Percentiles rank a stretch among this genome's conserved stretches.
These are phyloP conservation scores for Telfairia occidentalis DNA, from an alignment of 331 rosid genomes.

Conservation along the genomic window DNA sequence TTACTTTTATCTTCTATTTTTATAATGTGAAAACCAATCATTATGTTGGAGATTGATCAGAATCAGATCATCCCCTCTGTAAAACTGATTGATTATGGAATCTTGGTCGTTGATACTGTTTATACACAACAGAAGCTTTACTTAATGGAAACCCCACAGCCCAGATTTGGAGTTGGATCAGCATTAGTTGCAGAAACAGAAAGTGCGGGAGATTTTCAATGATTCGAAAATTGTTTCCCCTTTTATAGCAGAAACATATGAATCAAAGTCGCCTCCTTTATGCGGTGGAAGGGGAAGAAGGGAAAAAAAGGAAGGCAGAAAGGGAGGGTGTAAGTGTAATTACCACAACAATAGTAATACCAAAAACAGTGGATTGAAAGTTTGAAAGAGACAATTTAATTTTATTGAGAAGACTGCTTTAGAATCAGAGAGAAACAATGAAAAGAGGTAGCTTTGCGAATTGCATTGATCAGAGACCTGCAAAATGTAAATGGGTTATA, in stretches of 20 bases:
- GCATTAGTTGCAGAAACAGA: too few relatives aligned
- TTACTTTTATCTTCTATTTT: not conserved
- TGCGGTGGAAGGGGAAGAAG: too few relatives aligned
- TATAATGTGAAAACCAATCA: not conserved
- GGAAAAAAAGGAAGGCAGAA: too few relatives aligned
- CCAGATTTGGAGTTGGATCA: not conserved
- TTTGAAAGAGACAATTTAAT: too few relatives aligned
- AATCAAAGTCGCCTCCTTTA: not conserved
- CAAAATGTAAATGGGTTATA: not conserved
- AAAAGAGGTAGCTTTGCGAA: too few relatives aligned
- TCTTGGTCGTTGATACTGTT: not conserved
- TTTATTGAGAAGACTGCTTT: too few relatives aligned
- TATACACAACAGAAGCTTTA: not conserved
- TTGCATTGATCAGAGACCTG: too few relatives aligned
- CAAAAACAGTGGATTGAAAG: too few relatives aligned
- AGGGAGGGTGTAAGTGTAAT: too few relatives aligned
- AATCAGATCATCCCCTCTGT: not conserved
- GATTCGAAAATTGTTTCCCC: not conserved
- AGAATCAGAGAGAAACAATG: too few relatives aligned
- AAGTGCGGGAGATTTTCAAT: too few relatives aligned
- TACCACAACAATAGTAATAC: too few relatives aligned
- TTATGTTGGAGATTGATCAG: not conserved
- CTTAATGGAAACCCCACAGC: not conserved
- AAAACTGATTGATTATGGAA: not conserved
- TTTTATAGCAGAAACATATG: not conserved